Evolutionary conservation across 371 early-diverging fungal genomes (phyloP), one percentile per base, ranked within the genome.

Genomic region (Zopfochytrium polystomum): DNA sequence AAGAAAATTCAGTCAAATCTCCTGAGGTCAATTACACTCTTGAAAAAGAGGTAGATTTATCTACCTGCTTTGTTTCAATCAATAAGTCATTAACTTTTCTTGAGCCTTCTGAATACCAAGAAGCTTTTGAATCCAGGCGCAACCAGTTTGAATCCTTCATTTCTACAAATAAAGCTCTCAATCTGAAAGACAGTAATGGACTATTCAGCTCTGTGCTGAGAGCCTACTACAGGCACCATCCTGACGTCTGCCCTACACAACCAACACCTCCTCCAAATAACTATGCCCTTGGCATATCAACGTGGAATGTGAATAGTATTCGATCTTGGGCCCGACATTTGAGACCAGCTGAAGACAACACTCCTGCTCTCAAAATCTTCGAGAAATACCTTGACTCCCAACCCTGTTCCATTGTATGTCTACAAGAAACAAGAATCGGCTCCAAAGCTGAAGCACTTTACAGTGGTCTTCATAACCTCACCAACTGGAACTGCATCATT

Each of bases 361-460:
- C 5, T 7, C 5, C 11, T 18, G 26, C 6, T 18, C n/a, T 54
- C 20, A 31, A 52, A 23, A 5, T 23, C 6, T 15, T 54, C 5
- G 42, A 54, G 7, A 26, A 42, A 11, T 54, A 34, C 25, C 23
- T 54, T 15, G 33, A 54, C 33, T n/a, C 7, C 18, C 5, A 4
- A 18, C 5, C 13, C 4, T 34, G 55, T 34, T 18, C 26, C n/a
- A 34, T 54, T 20, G 11, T 31, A 6, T 54, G 55, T 23, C 18
- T 54, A 11, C 55, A 54, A 33, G 55, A 54, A 23, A 54, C 55
- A 0, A 5, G 42, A 42, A 6, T 54, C 5, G 55, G 55, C n/a
- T n/a, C n/a, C n/a, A n/a, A n/a, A n/a, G n/a, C n/a, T n/a, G n/a
- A n/a, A n/a, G n/a, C n/a, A n/a, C n/a, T n/a, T n/a, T n/a, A n/a